phyloP scores from a whole-genome alignment of 345 rosid genomes.

The Euphorbia lathyris region DNA sequence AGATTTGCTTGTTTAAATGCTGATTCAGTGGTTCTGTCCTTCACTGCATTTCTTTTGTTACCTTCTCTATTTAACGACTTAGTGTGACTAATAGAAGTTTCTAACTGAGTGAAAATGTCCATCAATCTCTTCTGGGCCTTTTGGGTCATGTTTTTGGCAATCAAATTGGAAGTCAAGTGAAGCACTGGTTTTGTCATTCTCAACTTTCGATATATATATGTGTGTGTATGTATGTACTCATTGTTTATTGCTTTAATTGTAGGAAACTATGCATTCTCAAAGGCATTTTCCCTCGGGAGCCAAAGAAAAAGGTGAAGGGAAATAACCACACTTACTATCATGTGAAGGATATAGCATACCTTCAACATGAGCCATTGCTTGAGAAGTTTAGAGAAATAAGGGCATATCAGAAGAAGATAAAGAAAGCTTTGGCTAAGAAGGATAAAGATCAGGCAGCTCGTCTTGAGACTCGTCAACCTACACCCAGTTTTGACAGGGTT shows the following conservation, averaged over 20 bases:
- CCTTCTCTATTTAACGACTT: background rate
- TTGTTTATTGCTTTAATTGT: conserved; percentile 8
- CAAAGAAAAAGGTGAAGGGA: conserved; percentile 90
- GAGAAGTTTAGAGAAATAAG: conserved; percentile 81
- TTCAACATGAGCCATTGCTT: conserved; percentile 80
- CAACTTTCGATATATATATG: too few species aligned
- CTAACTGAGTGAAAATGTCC: background rate
- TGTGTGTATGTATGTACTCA: too few species aligned
- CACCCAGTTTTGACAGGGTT: conserved; percentile 59
- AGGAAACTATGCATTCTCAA: conserved; percentile 82
- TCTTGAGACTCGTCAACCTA: conserved; percentile 66
- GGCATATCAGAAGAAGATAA: conserved; percentile 67
- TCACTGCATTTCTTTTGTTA: too few species aligned
- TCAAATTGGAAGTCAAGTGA: too few species aligned
- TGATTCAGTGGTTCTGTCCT: too few species aligned
- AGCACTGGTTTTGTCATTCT: background rate
- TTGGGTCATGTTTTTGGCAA: background rate
- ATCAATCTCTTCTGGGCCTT: background rate
- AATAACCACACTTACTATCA: conserved; percentile 95
- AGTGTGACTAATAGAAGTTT: background rate
- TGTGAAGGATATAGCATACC: conserved; percentile 77
- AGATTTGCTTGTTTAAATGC: too few species aligned
- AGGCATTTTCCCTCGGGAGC: conserved; percentile 90
- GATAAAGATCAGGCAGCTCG: conserved; percentile 66
- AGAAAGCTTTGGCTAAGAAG: conserved; percentile 76